Base-by-base conservation (phyloP, 129 eudicot genomes). In the Centella asiatica region DNA sequence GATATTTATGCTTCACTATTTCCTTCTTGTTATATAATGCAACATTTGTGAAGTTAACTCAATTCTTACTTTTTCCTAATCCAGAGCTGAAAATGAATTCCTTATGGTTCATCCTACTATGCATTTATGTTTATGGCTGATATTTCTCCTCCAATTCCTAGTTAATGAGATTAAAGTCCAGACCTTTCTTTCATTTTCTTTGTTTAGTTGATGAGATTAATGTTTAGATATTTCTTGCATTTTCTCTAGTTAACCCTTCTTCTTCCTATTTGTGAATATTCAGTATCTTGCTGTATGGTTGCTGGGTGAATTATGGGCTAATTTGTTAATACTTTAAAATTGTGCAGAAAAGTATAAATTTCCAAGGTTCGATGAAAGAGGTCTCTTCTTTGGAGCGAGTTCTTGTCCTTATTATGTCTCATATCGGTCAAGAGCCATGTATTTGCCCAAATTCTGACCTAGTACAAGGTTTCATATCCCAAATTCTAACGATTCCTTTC, bases 401-500 rank as follows among this genome's bases (percentile, higher is more conserved):
- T 52, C 77, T 87, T 67, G 72, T 74, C 27, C 70, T 79, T 23
- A 59, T 84, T 32, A 74, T 82, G 51, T 73, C 84, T 70, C 98
- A 87, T 77, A 80, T 75, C 61, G 90, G 89, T 62, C 82, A 84
- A 77, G 76, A 58, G 62, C 66, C 80, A 20, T 87, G 98, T 72
- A 58, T 69, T 44, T 92, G 98, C 70, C 71, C 69, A 48, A 79
- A 74, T 74, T 63, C 61, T 37, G 95, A 81, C 52, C 79, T 82
- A 28, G 72, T 65, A 40, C 68, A 75, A 82, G 75, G 88, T 67
- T 87, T 92, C 69, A 57, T 80, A 14, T 92, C 86, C 13, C 96
- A 87, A 72, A 84, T 92, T 59, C 71, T 92, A 37, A 73, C 87
- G 42, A 70, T 92, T 56, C 98, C 98, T 13, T 92, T 87, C 62